These are phyloP conservation scores for Melocanna baccifera DNA, from an alignment of 176 grass and related monocot genomes.

Conservation along the genomic window DNA sequence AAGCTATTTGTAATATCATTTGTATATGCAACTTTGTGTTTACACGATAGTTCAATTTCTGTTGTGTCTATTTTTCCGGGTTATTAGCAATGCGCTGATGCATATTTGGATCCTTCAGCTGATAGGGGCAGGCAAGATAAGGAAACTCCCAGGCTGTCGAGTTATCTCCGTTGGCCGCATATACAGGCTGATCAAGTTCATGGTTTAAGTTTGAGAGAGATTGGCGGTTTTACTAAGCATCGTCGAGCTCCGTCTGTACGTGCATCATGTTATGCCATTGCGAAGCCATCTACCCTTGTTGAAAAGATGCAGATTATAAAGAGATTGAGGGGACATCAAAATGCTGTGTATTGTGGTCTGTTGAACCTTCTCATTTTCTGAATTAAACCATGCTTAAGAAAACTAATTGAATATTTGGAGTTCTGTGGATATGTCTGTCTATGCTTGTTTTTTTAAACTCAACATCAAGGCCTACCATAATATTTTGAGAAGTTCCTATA, in stretches of 20 bases:
- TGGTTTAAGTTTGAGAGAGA: slow-evolving; percentile 91
- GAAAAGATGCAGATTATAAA: slow-evolving; percentile 98
- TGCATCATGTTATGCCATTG: slow-evolving; percentile 92
- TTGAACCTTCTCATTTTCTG: slow-evolving; percentile 39
- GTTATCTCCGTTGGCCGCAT: slow-evolving; percentile 91
- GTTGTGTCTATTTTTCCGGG: not conserved
- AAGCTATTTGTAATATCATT: slow-evolving; percentile 24
- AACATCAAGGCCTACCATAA: not conserved
- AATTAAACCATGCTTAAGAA: slow-evolving; percentile 11
- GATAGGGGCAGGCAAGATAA: slow-evolving; percentile 56
- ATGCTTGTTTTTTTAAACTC: not conserved
- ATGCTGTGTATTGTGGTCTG: slow-evolving; percentile 96
- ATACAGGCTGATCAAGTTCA: slow-evolving; percentile 93
- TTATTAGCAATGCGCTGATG: not conserved
- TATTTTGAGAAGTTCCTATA: slow-evolving; percentile 8
- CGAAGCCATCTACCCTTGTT: slow-evolving; percentile 92
- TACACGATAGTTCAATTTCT: not conserved
- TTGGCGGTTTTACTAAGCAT: slow-evolving; percentile 92
- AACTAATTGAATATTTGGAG: not conserved
- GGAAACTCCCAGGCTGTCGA: slow-evolving; percentile 45
- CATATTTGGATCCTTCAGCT: slow-evolving; percentile 53
- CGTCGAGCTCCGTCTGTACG: slow-evolving; percentile 83
- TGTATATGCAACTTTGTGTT: not conserved
- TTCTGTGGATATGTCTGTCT: not conserved
- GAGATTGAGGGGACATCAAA: slow-evolving; percentile 89